Percentiles rank a stretch among this genome's conserved stretches.
Evolutionary conservation across 208 protist genomes (phyloP).

Genomic region (Acanthamoeba lenticulata): DNA sequence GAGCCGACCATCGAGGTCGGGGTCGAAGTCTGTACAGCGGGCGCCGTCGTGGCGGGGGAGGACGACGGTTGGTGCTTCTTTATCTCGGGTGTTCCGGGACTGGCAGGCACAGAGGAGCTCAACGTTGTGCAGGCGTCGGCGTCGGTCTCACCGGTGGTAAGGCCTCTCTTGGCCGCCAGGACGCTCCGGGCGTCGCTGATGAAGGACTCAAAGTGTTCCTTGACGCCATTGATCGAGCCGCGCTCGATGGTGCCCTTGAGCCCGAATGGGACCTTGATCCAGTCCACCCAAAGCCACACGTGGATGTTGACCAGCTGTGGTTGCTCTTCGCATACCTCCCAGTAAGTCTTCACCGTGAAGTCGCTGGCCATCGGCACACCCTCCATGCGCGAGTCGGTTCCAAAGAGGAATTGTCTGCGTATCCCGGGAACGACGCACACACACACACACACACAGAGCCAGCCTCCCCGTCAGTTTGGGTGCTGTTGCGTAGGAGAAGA

Average conservation of each 20-base stretch:
- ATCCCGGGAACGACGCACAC: neutral
- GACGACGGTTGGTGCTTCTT: neutral
- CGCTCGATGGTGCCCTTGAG: constrained; percentile 63
- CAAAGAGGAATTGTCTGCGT: constrained; percentile 17
- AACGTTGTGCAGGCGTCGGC: neutral
- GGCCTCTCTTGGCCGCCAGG: neutral
- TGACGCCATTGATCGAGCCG: constrained; percentile 61
- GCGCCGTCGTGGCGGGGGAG: neutral
- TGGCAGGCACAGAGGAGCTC: neutral
- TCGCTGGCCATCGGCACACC: constrained; percentile 28
- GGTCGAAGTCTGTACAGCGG: neutral
- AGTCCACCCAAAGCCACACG: constrained; percentile 63
- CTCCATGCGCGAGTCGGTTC: constrained; percentile 52
- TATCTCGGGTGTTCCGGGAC: neutral
- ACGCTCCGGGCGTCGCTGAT: neutral
- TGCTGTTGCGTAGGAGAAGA: too few relatives aligned
- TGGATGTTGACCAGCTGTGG: constrained; percentile 34
- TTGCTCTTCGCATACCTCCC: constrained; percentile 44
- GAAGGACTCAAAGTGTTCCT: constrained; percentile 60
- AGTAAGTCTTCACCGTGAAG: constrained; percentile 64
- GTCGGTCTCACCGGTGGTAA: neutral
- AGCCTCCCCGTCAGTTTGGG: too few relatives aligned
- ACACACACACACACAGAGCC: neutral
- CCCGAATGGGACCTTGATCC: constrained; percentile 64
- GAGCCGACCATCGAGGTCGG: too few relatives aligned